Evolutionary conservation across 257 asterid species (phyloP), one percentile per base, ranked within the genome.

Genomic region (Petrea volubilis): DNA sequence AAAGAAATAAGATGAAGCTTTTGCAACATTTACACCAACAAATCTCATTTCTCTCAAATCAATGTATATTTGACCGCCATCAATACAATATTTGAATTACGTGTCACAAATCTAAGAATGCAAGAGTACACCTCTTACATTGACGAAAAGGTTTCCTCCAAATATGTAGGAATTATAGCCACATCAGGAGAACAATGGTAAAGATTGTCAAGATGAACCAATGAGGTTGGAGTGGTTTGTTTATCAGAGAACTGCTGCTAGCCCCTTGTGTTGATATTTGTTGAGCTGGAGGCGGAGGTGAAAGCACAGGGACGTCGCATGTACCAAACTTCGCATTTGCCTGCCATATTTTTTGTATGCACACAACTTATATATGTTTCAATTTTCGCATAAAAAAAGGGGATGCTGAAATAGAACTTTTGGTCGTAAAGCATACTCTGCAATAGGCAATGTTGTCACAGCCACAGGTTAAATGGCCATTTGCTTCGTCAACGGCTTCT

Each of bases 361-460:
- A 7, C 4, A 7, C 43, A 38, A 38, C 10, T 38, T 38, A 38
- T 38, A 7, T 38, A 31, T 31, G 38, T 31, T 31, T 31, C 38
- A 31, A 31, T 31, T 31, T 31, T 31, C 38, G 38, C 7, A 31
- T 33, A 33, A 33, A 33, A 7, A 33, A 33, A 33, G 38, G n/a
- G n/a, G 5, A 33, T 33, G 38, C 38, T 33, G 43, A 47, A n/a
- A n/a, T n/a, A n/a, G 7, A 43, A 43, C 7, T 11, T 6, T 55
- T 33, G 27, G 55, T 15, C 40, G 15, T 46, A 4, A 67, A 61
- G 11, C 79, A 18, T 75, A 91, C 97, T 83, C 74, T 84, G 97
- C 97, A 94, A 77, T 91, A 91, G 72, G 97, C 90, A 70, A 91
- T 84, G 81, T 68, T 87, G 81, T 82, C 88, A 64, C 99, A 94